A percentile compares a stretch with the other conserved stretches of the same genome.
phyloP scores from a whole-genome alignment of 805 yeast genomes.

The Tetrapisispora namnaoensis region DNA sequence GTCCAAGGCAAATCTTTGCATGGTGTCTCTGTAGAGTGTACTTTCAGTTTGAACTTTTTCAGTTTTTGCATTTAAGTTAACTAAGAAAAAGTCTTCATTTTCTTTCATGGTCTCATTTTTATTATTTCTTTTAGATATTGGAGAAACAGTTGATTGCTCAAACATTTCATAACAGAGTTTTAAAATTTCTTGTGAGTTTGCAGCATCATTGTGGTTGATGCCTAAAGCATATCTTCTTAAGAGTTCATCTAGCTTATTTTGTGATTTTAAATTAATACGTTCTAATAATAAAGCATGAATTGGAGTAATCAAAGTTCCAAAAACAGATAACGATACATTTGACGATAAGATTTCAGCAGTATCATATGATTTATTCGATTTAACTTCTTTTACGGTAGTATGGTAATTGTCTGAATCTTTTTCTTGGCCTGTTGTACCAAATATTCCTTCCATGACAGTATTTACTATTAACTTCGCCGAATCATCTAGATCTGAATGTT shows the following conservation, averaged over 20 bases:
- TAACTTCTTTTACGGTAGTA: conserved; percentile 81
- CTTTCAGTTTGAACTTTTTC: conserved; percentile 44
- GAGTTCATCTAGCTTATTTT: conserved; percentile 68
- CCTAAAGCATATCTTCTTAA: conserved; percentile 74
- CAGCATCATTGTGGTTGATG: conserved; percentile 56
- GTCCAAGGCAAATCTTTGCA: conserved; percentile 73
- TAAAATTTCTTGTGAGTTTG: conserved; percentile 48
- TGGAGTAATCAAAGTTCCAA: conserved; percentile 55
- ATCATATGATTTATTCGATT: conserved; percentile 79
- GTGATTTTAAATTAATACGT: conserved; percentile 55
- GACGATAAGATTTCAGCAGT: conserved; percentile 70
- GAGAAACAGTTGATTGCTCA: conserved; percentile 37
- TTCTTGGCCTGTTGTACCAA: conserved; percentile 87
- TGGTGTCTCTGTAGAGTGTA: conserved; percentile 45
- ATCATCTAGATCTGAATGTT: conserved; percentile 69
- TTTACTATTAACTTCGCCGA: conserved; percentile 51
- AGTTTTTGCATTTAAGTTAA: conserved; percentile 57
- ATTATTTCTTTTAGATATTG: conserved; percentile 11
- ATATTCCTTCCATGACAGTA: conserved; percentile 81
- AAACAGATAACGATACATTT: conserved; percentile 48
- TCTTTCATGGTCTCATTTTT: conserved; percentile 29
- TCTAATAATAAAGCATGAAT: conserved; percentile 54
- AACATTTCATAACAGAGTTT: conserved; percentile 67
- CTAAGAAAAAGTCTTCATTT: conserved; percentile 58
- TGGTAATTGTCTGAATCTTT: conserved; percentile 90